Conservation (phyloP, 192 early-diverging fungal genomes). For the Entrophospora sp. region DNA sequence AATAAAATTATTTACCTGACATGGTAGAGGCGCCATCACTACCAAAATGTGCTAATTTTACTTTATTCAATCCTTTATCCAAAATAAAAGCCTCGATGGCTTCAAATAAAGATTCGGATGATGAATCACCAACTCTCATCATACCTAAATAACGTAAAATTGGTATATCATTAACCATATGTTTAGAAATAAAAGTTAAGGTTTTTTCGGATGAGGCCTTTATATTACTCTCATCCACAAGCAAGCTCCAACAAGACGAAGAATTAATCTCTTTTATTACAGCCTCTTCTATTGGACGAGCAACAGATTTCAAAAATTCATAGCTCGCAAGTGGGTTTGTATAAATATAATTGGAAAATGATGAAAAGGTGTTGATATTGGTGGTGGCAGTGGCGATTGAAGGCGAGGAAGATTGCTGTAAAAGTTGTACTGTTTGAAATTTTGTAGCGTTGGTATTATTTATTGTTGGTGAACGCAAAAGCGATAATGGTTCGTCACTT, state of each 20-base stretch:
- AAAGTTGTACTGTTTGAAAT: too few species aligned
- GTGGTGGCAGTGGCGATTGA: not conserved
- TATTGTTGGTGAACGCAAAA: not conserved
- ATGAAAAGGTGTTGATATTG: not conserved
- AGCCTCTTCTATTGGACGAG: not conserved
- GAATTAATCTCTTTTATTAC: not conserved
- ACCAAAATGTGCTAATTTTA: not conserved
- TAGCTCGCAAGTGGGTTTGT: not conserved
- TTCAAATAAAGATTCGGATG: not conserved
- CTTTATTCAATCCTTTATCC: not conserved
- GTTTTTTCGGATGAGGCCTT: not conserved
- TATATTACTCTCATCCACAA: not conserved
- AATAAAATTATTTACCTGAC: not conserved
- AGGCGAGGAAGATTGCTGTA: too few species aligned
- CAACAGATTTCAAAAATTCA: not conserved
- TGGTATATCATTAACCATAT: not conserved
- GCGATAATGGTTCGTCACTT: not conserved
- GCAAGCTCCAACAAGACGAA: not conserved
- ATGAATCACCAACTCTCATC: not conserved
- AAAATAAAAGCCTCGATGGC: not conserved
- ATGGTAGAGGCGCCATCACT: not conserved
- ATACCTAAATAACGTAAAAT: not conserved
- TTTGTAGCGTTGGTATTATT: too few species aligned
- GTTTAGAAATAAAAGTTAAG: not conserved
- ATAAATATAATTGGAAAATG: not conserved